phyloP scores from a whole-genome alignment of 306 rosid species.

The Spatholobus suberectus region DNA sequence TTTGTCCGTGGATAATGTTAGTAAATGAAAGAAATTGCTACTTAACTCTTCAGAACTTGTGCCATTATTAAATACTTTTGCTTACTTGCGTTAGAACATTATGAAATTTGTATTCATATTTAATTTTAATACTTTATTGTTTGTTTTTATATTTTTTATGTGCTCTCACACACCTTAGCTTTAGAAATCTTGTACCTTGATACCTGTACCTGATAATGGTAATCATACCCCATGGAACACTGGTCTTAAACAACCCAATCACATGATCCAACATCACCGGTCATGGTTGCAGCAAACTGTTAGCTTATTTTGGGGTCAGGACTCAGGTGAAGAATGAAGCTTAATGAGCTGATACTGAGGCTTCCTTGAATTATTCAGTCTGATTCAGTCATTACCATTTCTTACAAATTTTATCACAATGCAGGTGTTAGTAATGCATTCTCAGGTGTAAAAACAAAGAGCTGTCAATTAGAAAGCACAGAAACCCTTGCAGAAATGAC shows the following conservation, averaged over 20 bases:
- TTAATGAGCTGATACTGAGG: background rate
- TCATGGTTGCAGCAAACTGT: slow-evolving; percentile 27
- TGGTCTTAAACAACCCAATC: background rate
- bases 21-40: background rate
- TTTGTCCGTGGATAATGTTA: background rate
- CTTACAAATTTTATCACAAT: slow-evolving; percentile 6
- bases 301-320: slow-evolving; percentile 12
- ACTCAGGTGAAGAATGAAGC: background rate
- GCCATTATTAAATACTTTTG: background rate
- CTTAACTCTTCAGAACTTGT: background rate
- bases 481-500: slow-evolving; percentile 42
- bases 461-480: slow-evolving; percentile 33
- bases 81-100: background rate
- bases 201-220: background rate
- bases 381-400: slow-evolving; percentile 31
- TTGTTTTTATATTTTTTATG: background rate
- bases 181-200: background rate
- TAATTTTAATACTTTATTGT: background rate
- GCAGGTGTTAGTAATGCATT: slow-evolving; percentile 41
- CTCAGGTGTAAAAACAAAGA: slow-evolving; percentile 45
- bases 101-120: background rate
- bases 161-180: background rate
- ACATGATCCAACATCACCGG: background rate
- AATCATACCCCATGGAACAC: background rate
- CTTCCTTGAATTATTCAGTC: background rate